phyloP scores from a whole-genome alignment of 495 filamentous ascomycete genomes.

The Niebla homalea region DNA sequence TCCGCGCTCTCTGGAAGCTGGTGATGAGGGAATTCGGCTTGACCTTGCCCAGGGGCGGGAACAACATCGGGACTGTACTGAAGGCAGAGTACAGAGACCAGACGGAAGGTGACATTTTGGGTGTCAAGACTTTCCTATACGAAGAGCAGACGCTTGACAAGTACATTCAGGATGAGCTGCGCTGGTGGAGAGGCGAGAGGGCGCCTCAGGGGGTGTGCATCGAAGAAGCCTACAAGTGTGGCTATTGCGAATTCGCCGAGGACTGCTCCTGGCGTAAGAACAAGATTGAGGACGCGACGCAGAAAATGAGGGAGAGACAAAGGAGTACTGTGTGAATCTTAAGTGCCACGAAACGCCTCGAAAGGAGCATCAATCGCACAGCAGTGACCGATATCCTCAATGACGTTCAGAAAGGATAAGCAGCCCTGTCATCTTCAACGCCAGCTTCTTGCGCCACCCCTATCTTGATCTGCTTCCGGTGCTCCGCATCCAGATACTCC shows the following conservation, averaged over 20 bases:
- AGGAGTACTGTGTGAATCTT: conserved; percentile 12
- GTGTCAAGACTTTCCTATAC: conserved; percentile 55
- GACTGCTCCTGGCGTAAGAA: conserved; percentile 42
- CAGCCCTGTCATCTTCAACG: conserved; percentile 36
- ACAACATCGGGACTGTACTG: conserved; percentile 41
- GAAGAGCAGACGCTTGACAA: conserved; percentile 44
- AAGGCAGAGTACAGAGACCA: conserved; percentile 26
- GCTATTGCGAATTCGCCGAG: conserved; percentile 48
- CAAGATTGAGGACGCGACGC: conserved; percentile 39
- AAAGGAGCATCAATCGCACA: neutral
- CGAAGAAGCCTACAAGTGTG: conserved; percentile 86
- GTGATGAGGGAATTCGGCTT: conserved; percentile 47
- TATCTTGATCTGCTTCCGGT: conserved; percentile 56
- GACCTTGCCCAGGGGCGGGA: conserved; percentile 39
- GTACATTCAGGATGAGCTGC: conserved; percentile 57
- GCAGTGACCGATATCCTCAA: neutral
- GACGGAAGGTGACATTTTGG: conserved; percentile 43
- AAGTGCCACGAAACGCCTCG: neutral
- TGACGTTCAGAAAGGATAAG: conserved; percentile 28
- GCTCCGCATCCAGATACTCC: conserved; percentile 70
- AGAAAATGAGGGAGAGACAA: conserved; percentile 11
- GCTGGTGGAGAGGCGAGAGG: conserved; percentile 79
- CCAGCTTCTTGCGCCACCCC: conserved; percentile 50
- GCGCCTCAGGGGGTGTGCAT: conserved; percentile 67
- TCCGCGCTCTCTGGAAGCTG: conserved; percentile 48